A percentile compares a stretch with the other conserved stretches of the same genome.
These are phyloP conservation scores for Notholithocarpus densiflorus DNA, from an alignment of 306 rosid genomes.

Conservation along the genomic window DNA sequence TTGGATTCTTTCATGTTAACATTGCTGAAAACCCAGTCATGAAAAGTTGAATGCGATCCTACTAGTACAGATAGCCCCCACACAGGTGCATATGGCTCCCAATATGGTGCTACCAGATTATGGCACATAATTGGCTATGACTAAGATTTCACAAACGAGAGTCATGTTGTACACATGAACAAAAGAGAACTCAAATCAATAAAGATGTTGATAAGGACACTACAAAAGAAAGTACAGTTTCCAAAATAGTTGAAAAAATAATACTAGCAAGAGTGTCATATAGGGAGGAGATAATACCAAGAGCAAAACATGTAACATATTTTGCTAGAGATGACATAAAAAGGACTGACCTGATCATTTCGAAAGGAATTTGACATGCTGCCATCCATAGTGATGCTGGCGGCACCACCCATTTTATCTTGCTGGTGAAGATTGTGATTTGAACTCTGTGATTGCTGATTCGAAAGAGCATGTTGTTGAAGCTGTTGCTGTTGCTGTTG, in stretches of 20 bases:
- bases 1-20: neutral
- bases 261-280: neutral
- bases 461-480: constrained; percentile 85
- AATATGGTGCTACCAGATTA: neutral
- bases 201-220: neutral
- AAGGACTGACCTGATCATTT: constrained; percentile 89
- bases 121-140: neutral
- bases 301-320: neutral
- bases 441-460: constrained; percentile 77
- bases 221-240: neutral
- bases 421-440: constrained; percentile 82
- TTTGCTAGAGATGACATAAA: constrained; percentile 5
- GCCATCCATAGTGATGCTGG: constrained; percentile 76
- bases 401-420: constrained; percentile 85
- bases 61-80: neutral
- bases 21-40: neutral
- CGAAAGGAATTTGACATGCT: constrained; percentile 92
- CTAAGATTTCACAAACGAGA: neutral
- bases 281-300: neutral
- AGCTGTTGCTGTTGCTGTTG: constrained; percentile 65
- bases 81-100: neutral
- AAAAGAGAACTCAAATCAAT: neutral
- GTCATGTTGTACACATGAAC: neutral
- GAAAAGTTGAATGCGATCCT: neutral
- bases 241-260: neutral